phyloP scores from a whole-genome alignment of 345 rosid species.

The Trapa incisa region DNA sequence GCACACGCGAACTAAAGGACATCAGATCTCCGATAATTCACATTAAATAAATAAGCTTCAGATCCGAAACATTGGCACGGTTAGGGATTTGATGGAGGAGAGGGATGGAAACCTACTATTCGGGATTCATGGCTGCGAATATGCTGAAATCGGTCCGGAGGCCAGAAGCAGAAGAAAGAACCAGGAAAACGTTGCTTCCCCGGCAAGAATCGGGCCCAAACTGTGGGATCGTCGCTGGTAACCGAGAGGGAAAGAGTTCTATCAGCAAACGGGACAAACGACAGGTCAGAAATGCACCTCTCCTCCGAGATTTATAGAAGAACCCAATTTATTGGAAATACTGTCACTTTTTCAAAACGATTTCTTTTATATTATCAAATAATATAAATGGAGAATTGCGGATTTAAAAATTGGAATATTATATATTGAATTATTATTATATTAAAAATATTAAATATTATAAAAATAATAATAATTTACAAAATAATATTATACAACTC shows the following conservation, averaged over 20 bases:
- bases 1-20: not conserved
- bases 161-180: not conserved
- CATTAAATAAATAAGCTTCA: not conserved
- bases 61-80: slow-evolving; percentile 1
- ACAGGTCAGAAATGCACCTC: not conserved
- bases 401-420: too few species aligned
- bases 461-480: too few species aligned
- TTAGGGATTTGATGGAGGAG: not conserved
- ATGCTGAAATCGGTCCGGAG: not conserved
- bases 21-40: not conserved
- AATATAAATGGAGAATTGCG: too few species aligned
- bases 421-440: too few species aligned
- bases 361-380: not conserved
- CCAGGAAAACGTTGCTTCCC: not conserved
- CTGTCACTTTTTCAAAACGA: not conserved
- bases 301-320: not conserved
- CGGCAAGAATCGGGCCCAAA: slow-evolving; percentile 4
- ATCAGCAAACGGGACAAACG: not conserved
- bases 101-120: slow-evolving; percentile 32
- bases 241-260: not conserved
- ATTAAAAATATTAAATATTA: too few species aligned
- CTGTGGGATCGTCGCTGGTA: slow-evolving; percentile 11
- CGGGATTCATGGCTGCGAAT: slow-evolving; percentile 43
- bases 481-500: too few species aligned
- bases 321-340: not conserved